Percentiles rank a stretch among this genome's conserved stretches.
Conservation (phyloP, 768 basidiomycete species). For the Suillus alpinus region DNA sequence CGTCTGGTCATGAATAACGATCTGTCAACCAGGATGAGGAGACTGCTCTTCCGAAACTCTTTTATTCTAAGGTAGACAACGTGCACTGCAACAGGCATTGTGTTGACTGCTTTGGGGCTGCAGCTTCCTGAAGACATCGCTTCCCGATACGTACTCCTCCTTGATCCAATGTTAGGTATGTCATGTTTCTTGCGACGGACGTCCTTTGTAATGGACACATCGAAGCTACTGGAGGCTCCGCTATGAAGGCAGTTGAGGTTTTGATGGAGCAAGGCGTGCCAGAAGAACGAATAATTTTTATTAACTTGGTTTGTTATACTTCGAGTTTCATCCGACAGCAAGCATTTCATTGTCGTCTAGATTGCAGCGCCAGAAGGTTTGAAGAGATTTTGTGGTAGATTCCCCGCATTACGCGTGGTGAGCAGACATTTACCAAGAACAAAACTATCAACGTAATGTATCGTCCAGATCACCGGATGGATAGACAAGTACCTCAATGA, state of each 20-base stretch:
- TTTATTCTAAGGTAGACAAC: slow-evolving; percentile 71
- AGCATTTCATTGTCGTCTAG: slow-evolving; percentile 35
- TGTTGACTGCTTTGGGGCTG: neutral
- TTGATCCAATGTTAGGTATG: slow-evolving; percentile 97
- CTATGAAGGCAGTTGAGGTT: slow-evolving; percentile 96
- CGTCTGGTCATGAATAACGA: slow-evolving; percentile 2
- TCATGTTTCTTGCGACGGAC: neutral
- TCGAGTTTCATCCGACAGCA: slow-evolving; percentile 1
- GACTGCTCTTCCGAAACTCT: slow-evolving; percentile 89
- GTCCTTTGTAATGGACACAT: neutral
- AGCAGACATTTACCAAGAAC: neutral
- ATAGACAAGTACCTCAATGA: slow-evolving; percentile 92
- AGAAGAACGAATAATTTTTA: slow-evolving; percentile 92
- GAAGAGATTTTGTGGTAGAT: slow-evolving; percentile 79
- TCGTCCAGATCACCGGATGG: slow-evolving; percentile 84
- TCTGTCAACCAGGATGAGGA: slow-evolving; percentile 75
- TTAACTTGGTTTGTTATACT: slow-evolving; percentile 68
- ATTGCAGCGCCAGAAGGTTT: slow-evolving; percentile 91
- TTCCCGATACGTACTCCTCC: slow-evolving; percentile 84
- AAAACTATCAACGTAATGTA: neutral
- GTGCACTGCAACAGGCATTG: neutral
- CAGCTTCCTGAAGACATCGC: slow-evolving; percentile 94
- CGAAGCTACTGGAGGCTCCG: slow-evolving; percentile 91
- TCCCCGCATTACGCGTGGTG: neutral
- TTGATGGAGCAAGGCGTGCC: slow-evolving; percentile 89